Evolutionary conservation across 2,329 filamentous ascomycete species (phyloP), one percentile per base, ranked within the genome.

Genomic region (Taxawa tesnikishii): DNA sequence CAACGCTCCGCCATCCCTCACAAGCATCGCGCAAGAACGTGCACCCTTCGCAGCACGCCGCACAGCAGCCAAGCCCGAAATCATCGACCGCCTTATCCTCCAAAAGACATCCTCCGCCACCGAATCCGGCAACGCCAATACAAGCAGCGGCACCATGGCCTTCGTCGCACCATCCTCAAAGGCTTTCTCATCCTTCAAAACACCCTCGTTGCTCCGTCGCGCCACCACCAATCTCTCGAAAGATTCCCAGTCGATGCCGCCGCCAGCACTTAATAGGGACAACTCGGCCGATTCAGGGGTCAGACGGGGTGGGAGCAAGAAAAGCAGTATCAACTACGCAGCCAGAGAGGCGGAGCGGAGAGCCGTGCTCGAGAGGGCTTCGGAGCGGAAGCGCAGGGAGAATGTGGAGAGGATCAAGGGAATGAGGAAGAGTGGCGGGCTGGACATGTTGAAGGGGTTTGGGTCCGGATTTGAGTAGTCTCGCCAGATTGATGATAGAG

Each of bases 41-140:
- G 45, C 49, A 10, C 45, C 48, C 17, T 45, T 48, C 7, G 43
- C 50, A 1, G 48, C 53, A 15, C 55, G 58, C 26, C 53, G 53
- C 35, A 58, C 43, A 31, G 55, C 53, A 37, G 37, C 42, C 4
- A 48, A 45, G 21, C 28, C 48, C 4, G 52, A 61, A 12, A 65
- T 85, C 31, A 72, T 88, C 29, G 81, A 92, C 55, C 79, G 83
- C 34, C 76, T 88, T 40, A 70, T 67, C 13, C 64, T 85, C 21
- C 80, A 79, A 49, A 75, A 79, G 27, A 41, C 51, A 32, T 41
- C 55, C 17, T 44, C 38, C 7, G 31, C 39, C 14, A 31, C 45
- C 19, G 19, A 36, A 3, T 36, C 48, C 32, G 45, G 50, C 17
- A 47, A 47, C 23, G 45, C 48, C 13, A 50, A 44, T 12, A 44